Evolutionary conservation across 2,329 filamentous ascomycete species (phyloP).

Genomic region (Leptosphaerulina australis): DNA sequence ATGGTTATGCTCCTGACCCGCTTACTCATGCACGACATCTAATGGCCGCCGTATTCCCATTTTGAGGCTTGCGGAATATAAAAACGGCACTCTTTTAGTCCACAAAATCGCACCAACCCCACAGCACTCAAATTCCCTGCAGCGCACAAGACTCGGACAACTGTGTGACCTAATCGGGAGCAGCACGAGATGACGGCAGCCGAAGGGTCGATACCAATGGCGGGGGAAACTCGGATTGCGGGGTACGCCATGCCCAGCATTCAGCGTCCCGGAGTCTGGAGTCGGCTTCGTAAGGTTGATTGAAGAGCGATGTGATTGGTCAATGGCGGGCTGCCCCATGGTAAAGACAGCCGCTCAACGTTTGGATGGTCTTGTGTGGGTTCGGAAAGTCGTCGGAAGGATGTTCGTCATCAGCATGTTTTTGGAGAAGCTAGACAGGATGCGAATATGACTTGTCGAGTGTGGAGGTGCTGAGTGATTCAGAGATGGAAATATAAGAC

Average conservation of each 20-base stretch:
- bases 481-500: slow-evolving; percentile 7
- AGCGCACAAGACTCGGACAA: slow-evolving; percentile 18
- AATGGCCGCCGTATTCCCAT: background rate
- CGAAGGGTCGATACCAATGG: slow-evolving; percentile 1
- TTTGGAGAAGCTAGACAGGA: background rate
- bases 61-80: slow-evolving; percentile 10
- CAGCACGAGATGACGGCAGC: slow-evolving; percentile 7
- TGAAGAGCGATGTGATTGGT: slow-evolving; percentile 23
- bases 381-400: slow-evolving; percentile 16
- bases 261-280: slow-evolving; percentile 24
- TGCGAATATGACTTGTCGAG: background rate
- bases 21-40: slow-evolving; percentile 7
- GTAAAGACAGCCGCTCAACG: slow-evolving; percentile 9
- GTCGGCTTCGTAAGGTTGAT: slow-evolving; percentile 24
- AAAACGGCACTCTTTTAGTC: slow-evolving; percentile 1
- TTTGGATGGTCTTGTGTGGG: slow-evolving; percentile 18
- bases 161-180: slow-evolving; percentile 8
- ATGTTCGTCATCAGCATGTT: background rate
- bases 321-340: slow-evolving; percentile 8
- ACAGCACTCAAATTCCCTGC: background rate
- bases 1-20: slow-evolving; percentile 1
- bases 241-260: slow-evolving; percentile 22
- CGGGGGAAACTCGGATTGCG: slow-evolving; percentile 28
- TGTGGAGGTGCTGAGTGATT: background rate
- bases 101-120: slow-evolving; percentile 1